A percentile compares a stretch with the other conserved stretches of the same genome.
phyloP scores from a whole-genome alignment of 2,329 filamentous ascomycete genomes.

The Apiospora malaysiana region DNA sequence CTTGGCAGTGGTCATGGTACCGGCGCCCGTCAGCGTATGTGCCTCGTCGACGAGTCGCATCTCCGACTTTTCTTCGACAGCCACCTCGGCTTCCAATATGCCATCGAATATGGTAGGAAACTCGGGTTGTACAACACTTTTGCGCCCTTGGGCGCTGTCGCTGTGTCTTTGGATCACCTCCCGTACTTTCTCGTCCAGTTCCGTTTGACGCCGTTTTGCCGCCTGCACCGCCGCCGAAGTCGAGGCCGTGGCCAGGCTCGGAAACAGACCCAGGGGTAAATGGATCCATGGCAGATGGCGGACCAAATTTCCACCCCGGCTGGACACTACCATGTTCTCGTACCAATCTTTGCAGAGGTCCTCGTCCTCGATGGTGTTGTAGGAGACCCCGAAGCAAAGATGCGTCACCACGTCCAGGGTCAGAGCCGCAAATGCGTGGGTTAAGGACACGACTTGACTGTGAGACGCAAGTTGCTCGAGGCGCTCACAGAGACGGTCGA shows the following conservation, averaged over 20 bases:
- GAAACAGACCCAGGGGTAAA: conserved; percentile 27
- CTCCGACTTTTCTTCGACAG: conserved; percentile 29
- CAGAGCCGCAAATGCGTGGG: conserved; percentile 15
- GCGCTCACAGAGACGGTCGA: conserved; percentile 36
- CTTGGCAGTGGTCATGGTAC: conserved; percentile 28
- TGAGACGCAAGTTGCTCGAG: conserved; percentile 28
- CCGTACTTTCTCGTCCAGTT: conserved; percentile 24
- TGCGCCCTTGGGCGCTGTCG: conserved; percentile 24
- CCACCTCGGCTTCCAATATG: conserved; percentile 27
- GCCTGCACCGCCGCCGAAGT: not conserved
- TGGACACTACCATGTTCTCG: conserved; percentile 26
- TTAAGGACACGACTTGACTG: conserved; percentile 22
- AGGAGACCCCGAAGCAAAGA: conserved; percentile 28
- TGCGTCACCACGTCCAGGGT: conserved; percentile 28
- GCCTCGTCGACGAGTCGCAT: conserved; percentile 26
- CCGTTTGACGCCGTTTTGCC: not conserved
- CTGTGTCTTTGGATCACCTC: conserved; percentile 29
- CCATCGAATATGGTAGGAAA: conserved; percentile 34
- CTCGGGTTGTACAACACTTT: not conserved
- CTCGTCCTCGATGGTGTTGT: conserved; percentile 27
- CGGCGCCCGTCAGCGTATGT: conserved; percentile 26
- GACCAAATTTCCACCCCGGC: conserved; percentile 27
- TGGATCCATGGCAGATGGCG: conserved; percentile 30
- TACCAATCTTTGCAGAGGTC: conserved; percentile 27
- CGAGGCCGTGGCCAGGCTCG: conserved; percentile 14